Evolutionary conservation across 805 yeast genomes (phyloP).

Genomic region (Myxozyma mucilagina): DNA sequence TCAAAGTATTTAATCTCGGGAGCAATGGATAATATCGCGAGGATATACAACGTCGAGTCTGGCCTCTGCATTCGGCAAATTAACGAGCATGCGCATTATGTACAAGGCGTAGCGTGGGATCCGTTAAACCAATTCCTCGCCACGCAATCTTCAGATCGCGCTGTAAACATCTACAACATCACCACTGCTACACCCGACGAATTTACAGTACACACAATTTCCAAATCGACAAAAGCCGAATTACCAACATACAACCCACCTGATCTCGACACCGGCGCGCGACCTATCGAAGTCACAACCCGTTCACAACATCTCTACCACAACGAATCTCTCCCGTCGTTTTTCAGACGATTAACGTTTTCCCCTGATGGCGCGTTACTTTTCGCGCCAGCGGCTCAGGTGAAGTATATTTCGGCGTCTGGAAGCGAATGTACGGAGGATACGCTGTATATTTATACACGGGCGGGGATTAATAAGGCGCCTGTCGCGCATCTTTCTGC

Average conservation of each 20-base stretch:
- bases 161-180: constrained; percentile 67
- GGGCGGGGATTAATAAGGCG: constrained; percentile 62
- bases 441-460: constrained; percentile 76
- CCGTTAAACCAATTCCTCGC: constrained; percentile 75
- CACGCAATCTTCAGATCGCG: constrained; percentile 87
- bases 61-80: constrained; percentile 62
- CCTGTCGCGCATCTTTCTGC: constrained; percentile 84
- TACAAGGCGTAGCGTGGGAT: constrained; percentile 97
- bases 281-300: neutral
- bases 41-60: constrained; percentile 60
- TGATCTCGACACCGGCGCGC: constrained; percentile 10
- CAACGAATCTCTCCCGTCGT: constrained; percentile 84
- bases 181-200: constrained; percentile 39
- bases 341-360: constrained; percentile 80
- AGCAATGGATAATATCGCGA: constrained; percentile 81
- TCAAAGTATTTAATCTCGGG: constrained; percentile 77
- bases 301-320: constrained; percentile 53
- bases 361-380: constrained; percentile 88
- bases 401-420: constrained; percentile 41
- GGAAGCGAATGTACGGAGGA: constrained; percentile 52
- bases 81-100: constrained; percentile 80
- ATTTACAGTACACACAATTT: constrained; percentile 44
- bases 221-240: constrained; percentile 59
- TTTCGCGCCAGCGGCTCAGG: constrained; percentile 74
- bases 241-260: constrained; percentile 45